Evolutionary conservation across 2,329 filamentous ascomycete genomes (phyloP), one percentile per base, ranked within the genome.

Genomic region (Sarocladium oryzae): DNA sequence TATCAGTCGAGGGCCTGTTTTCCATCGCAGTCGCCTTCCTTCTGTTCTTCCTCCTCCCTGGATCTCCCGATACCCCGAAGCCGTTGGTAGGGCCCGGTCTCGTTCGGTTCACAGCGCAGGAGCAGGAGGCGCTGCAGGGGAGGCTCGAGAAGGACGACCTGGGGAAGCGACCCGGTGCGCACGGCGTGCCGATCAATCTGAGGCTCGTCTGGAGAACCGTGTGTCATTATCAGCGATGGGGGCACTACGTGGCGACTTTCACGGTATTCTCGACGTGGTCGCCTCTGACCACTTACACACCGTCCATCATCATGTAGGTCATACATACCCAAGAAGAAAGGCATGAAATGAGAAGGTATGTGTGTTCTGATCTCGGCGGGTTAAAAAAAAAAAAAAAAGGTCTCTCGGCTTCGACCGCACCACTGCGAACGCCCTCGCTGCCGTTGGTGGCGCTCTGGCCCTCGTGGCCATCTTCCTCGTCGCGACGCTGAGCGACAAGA

Each of bases 211-310:
- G 70, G 64, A 66, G 67, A 48, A 77, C 73, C 0, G 55, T 77
- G 2, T 59, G 61, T 11, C 68, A 77, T 50, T 68, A 73, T 51
- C 66, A 62, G 13, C 68, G 73, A 51, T 78, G 73, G 74, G 71
- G 68, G 5, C 71, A 74, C 49, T 77, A 74, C 52, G 58, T 77
- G 26, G 70, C 72, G 4, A 76, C 74, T 0, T 75, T 74, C 45
- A 69, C 67, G 16, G 73, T 76, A 4, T 79, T 78, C 53, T 72
- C 74, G 1, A 78, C 75, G 0, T 78, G 75, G 36, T 72, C 71
- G 8, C 72, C 75, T 0, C 58, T 78, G 9, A 78, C 71, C 1
- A 77, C 74, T 0, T 79, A 77, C 53, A 77, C 74, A 0, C 75
- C 74, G 0, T 68, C 68, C 2, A 73, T 75, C 52, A 68, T 70